Evolutionary conservation across 2,329 filamentous ascomycete genomes (phyloP), one percentile per base, ranked within the genome.

Genomic region (Nemania serpens): DNA sequence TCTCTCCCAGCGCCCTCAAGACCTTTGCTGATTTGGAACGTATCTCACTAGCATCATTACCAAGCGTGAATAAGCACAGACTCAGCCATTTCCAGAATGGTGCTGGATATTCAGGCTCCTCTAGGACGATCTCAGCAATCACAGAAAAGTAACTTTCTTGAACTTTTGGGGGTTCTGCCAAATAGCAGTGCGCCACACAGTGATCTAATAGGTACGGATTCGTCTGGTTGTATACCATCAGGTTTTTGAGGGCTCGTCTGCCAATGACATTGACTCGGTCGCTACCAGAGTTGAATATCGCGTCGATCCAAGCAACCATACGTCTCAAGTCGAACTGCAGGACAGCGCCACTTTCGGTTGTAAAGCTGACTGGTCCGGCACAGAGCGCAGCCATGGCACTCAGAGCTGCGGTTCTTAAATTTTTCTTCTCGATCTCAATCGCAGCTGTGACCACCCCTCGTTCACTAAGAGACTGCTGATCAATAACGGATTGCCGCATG

Each of bases 311-410:
- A 6, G 90, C 88, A 20, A 99, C 86, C 88, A 99, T 96, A 18
- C 94, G 88, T 43, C 90, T 87, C 55, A 98, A 85, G 70, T 99
- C 93, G 69, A 99, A 99, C 69, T 95, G 91, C 49, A 98, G 84
- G 25, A 90, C 84, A n/a, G 89, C 89, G 56, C 91, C 91, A 66
- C 91, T 94, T 73, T 97, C 93, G 0, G 91, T 97, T 0, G 88
- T 93, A 65, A 96, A 89, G 65, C 88, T 93, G 59, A 98, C 88
- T 3, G 94, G 92, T 0, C 90, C 86, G 69, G 87, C 93, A 73
- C 95, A 99, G 5, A 99, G 82, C 2, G 93, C 88, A 45, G 95
- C 93, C 95, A 99, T 98, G 25, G 96, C 90, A 74, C 93, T 97
- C 45, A 99, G 81, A 1, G 95, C 94, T 33, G 95, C 93, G 20